Conservation (phyloP, 345 rosid species). For the Isatis tinctoria region DNA sequence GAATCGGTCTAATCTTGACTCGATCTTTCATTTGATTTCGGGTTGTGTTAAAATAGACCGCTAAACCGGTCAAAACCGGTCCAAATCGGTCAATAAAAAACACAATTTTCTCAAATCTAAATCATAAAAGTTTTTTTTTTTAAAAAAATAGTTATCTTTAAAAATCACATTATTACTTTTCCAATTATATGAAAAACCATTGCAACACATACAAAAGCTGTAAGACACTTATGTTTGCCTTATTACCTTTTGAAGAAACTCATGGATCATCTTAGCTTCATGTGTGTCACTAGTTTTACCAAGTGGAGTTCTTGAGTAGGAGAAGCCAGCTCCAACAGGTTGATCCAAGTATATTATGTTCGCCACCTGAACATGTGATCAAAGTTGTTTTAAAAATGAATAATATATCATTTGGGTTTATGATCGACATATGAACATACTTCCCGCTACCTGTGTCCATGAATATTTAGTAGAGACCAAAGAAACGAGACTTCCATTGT, state of each 20-base stretch:
- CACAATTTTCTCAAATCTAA: too few species aligned
- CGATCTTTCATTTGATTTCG: too few species aligned
- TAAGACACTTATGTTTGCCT: background rate
- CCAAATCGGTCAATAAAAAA: too few species aligned
- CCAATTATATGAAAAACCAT: too few species aligned
- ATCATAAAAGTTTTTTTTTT: too few species aligned
- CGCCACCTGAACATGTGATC: background rate
- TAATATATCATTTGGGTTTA: background rate
- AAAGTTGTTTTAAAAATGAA: background rate
- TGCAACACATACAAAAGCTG: background rate
- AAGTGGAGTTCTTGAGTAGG: background rate
- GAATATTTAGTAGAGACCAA: slow-evolving; percentile 48
- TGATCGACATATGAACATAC: background rate
- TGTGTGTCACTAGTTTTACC: background rate
- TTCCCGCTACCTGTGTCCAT: slow-evolving; percentile 56
- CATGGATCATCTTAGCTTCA: background rate
- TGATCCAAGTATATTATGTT: background rate
- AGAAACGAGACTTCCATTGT: slow-evolving; percentile 55
- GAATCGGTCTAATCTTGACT: too few species aligned
- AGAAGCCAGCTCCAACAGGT: background rate
- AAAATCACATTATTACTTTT: too few species aligned
- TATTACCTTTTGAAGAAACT: background rate
- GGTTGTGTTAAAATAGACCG: too few species aligned
- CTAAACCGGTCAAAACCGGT: too few species aligned
- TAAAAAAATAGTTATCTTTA: too few species aligned